Conservation (phyloP, 192 early-diverging fungal species). For the Oehlia diaphana region DNA sequence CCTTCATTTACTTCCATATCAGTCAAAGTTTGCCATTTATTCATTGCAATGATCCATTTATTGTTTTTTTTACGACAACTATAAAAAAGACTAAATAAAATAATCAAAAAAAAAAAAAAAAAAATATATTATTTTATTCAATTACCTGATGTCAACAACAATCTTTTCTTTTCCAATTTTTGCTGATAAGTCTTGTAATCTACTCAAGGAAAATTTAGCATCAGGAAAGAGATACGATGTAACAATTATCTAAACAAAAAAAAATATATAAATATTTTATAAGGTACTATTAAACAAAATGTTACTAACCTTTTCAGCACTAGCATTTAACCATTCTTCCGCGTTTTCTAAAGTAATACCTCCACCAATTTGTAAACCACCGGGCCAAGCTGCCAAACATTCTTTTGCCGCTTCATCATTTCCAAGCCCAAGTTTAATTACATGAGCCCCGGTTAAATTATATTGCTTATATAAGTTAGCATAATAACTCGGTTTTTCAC, state of each 20-base stretch:
- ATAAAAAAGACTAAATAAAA: not conserved
- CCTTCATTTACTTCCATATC: conserved; percentile 79
- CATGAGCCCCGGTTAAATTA: conserved; percentile 81
- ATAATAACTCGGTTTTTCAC: conserved; percentile 78
- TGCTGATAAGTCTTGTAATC: conserved; percentile 57
- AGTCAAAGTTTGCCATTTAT: conserved; percentile 97
- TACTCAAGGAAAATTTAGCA: conserved; percentile 63
- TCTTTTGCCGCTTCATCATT: conserved; percentile 85
- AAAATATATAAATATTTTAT: not conserved
- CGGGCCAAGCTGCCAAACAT: conserved; percentile 84
- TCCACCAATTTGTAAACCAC: conserved; percentile 90
- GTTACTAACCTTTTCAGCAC: conserved; percentile 77
- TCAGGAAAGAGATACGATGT: conserved; percentile 93
- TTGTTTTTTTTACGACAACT: conserved; percentile 72
- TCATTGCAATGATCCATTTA: conserved; percentile 95
- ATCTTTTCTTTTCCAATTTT: conserved; percentile 68
- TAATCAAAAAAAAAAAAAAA: not conserved
- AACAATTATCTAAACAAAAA: conserved; percentile 75
- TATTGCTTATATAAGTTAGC: conserved; percentile 77
- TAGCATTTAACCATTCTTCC: conserved; percentile 77
- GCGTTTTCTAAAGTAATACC: conserved; percentile 91
- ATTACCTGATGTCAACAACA: conserved; percentile 79
- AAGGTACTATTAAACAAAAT: not conserved
- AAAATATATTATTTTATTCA: not conserved
- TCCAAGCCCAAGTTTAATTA: conserved; percentile 90